These are phyloP conservation scores for Microcyclosporella mali DNA, from an alignment of 2,329 filamentous ascomycete species.

Conservation along the genomic window DNA sequence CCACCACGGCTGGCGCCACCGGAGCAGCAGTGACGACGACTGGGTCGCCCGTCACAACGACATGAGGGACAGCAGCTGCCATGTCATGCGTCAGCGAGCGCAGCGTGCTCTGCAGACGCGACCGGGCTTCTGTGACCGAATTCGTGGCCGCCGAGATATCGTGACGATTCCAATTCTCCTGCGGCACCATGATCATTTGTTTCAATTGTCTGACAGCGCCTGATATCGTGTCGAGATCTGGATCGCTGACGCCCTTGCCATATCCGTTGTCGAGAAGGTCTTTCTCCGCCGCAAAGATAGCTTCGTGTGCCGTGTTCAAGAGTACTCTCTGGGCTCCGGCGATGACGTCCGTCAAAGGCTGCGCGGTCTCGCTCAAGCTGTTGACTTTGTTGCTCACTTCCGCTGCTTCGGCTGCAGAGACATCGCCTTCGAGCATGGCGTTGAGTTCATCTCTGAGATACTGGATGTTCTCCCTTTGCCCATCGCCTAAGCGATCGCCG, in stretches of 20 bases:
- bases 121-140: slow-evolving; percentile 24
- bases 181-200: slow-evolving; percentile 27
- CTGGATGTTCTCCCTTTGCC: slow-evolving; percentile 24
- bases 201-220: slow-evolving; percentile 25
- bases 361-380: slow-evolving; percentile 17
- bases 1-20: too few relatives aligned
- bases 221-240: slow-evolving; percentile 22
- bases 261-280: slow-evolving; percentile 23
- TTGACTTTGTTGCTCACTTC: slow-evolving; percentile 17
- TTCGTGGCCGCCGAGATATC: slow-evolving; percentile 28
- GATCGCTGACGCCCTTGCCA: slow-evolving; percentile 4
- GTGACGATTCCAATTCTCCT: slow-evolving; percentile 27
- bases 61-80: too few relatives aligned
- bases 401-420: slow-evolving; percentile 16
- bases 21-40: too few relatives aligned
- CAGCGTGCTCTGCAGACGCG: slow-evolving; percentile 11
- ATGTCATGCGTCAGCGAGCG: too few relatives aligned
- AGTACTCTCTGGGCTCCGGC: slow-evolving; percentile 25
- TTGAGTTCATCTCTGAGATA: slow-evolving; percentile 25
- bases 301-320: slow-evolving; percentile 31
- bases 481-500: slow-evolving; percentile 24
- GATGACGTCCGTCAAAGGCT: slow-evolving; percentile 22
- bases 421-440: slow-evolving; percentile 19
- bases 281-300: slow-evolving; percentile 32
- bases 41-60: too few relatives aligned